These are phyloP conservation scores for Gonium pectorale DNA, from an alignment of 139 green algal species.

Conservation along the genomic window DNA sequence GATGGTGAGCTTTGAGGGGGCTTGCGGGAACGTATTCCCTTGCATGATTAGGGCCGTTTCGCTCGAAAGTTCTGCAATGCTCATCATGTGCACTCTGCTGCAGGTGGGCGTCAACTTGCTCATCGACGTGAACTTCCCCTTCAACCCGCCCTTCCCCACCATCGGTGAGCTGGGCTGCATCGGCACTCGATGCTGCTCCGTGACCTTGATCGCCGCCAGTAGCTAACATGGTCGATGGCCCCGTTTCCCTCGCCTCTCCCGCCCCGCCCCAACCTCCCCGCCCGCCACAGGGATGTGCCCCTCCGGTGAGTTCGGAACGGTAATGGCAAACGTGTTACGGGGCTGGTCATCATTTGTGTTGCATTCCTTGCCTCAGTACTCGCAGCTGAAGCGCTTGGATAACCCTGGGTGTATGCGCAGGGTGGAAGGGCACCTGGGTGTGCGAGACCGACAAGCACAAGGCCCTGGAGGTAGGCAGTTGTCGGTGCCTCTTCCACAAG, in stretches of 20 bases:
- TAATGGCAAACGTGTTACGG: neutral
- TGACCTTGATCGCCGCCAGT: too few species aligned
- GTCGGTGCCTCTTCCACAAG: too few species aligned
- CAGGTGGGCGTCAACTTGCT: slow-evolving; percentile 51
- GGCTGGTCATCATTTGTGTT: neutral
- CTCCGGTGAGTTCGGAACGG: slow-evolving; percentile 39
- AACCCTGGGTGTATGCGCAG: slow-evolving; percentile 10
- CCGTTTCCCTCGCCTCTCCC: too few species aligned
- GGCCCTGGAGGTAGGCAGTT: slow-evolving; percentile 52
- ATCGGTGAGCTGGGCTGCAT: slow-evolving; percentile 54
- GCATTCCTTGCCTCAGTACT: neutral
- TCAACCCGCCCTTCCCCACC: slow-evolving; percentile 67
- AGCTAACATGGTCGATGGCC: too few species aligned
- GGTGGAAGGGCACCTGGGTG: slow-evolving; percentile 66
- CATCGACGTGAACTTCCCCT: slow-evolving; percentile 66
- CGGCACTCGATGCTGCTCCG: neutral
- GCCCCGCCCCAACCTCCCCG: too few species aligned
- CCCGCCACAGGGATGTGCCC: slow-evolving; percentile 70
- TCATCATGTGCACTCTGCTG: too few species aligned
- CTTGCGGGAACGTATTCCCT: neutral
- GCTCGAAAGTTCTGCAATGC: neutral
- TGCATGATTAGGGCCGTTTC: neutral
- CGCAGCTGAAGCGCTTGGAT: neutral
- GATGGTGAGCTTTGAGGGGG: too few species aligned
- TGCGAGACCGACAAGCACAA: slow-evolving; percentile 66